phyloP scores from a whole-genome alignment of 148 eudicot species.

The Silene uniflora region DNA sequence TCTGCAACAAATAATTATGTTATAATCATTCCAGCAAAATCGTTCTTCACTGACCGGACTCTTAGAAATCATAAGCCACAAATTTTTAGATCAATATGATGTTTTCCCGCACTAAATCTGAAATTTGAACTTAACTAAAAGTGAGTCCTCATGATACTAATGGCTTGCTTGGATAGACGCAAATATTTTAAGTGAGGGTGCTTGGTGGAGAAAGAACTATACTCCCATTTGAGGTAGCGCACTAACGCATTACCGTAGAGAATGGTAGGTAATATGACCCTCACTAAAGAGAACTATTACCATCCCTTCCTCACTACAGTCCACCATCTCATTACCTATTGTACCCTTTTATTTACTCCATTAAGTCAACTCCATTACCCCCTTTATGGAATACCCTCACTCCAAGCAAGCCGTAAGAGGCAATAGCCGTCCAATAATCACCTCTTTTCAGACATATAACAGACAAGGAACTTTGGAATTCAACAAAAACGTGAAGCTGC shows the following conservation, averaged over 20 bases:
- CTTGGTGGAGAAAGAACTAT: not conserved
- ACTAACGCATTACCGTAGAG: not conserved
- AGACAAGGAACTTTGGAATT: conserved; percentile 7
- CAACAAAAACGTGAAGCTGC: not conserved
- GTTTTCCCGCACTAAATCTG: not conserved
- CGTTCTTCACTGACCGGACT: not conserved
- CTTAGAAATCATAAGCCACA: not conserved
- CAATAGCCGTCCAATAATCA: not conserved
- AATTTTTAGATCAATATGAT: not conserved
- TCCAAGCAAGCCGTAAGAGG: not conserved
- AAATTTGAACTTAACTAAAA: not conserved
- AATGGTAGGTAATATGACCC: not conserved
- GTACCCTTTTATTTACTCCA: not conserved
- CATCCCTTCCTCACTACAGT: not conserved
- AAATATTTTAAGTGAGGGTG: not conserved
- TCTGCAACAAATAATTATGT: conserved; percentile 39
- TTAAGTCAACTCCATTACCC: not conserved
- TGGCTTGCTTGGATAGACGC: not conserved
- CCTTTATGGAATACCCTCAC: not conserved
- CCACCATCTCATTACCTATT: not conserved
- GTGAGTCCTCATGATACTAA: not conserved
- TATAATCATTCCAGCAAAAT: not conserved
- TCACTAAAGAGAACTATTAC: not conserved
- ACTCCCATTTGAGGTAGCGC: not conserved
- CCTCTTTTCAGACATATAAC: not conserved